These are phyloP conservation scores for Blastomyces gilchristii DNA, from an alignment of 2,329 filamentous ascomycete genomes.

Conservation along the genomic window DNA sequence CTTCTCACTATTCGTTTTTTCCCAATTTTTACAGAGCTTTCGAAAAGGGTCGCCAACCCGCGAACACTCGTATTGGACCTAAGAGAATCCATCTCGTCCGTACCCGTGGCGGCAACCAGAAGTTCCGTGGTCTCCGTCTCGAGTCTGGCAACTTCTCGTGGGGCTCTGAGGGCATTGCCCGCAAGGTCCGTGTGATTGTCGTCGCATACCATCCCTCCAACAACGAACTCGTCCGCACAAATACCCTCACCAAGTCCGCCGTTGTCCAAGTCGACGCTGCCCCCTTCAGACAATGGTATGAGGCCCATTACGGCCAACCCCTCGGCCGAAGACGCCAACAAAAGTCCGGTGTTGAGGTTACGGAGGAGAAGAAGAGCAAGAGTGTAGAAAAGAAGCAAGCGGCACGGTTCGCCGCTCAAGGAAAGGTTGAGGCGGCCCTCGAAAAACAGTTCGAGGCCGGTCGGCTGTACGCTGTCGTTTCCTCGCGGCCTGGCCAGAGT, in stretches of 20 bases:
- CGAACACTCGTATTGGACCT: conserved; percentile 97
- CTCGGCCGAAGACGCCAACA: conserved; percentile 86
- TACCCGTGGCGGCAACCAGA: conserved; percentile 97
- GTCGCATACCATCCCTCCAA: conserved; percentile 99
- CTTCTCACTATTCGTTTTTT: conserved; percentile 54
- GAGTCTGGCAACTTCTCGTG: conserved; percentile 99
- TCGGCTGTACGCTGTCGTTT: conserved; percentile 88
- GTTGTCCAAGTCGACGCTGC: conserved; percentile 98
- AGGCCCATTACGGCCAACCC: conserved; percentile 93
- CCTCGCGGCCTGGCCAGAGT: conserved; percentile 91
- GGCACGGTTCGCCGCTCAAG: conserved; percentile 64
- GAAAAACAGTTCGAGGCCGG: conserved; percentile 99
- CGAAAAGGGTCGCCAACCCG: conserved; percentile 98
- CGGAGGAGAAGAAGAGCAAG: conserved; percentile 82
- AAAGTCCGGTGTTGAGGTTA: conserved; percentile 47
- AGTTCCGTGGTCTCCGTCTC: conserved; percentile 98
- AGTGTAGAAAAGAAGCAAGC: conserved; percentile 94
- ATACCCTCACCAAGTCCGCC: conserved; percentile 98
- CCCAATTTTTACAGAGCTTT: conserved; percentile 77
- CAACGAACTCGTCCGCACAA: conserved; percentile 99
- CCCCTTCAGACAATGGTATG: conserved; percentile 99
- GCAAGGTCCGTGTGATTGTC: conserved; percentile 98
- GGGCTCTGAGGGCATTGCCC: conserved; percentile 94
- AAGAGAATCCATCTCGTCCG: conserved; percentile 96
- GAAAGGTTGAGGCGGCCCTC: conserved; percentile 86